phyloP scores from a whole-genome alignment of 2,329 filamentous ascomycete species.

The Botrytis deweyae region DNA sequence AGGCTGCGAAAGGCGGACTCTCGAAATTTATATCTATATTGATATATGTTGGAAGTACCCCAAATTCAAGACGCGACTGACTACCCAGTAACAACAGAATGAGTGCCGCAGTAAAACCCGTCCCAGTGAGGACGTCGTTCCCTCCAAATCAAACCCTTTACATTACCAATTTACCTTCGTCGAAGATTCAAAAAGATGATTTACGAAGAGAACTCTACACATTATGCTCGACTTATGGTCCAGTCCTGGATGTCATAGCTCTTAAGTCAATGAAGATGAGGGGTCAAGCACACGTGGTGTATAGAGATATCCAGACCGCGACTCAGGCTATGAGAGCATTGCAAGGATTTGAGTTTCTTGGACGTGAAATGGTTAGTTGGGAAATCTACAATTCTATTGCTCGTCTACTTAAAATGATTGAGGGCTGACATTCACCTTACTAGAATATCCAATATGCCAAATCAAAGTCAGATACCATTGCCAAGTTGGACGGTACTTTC shows the following conservation, averaged over 20 bases:
- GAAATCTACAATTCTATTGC: neutral
- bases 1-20: conserved; percentile 19
- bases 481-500: conserved; percentile 90
- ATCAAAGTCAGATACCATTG: conserved; percentile 80
- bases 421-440: neutral
- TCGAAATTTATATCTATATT: conserved; percentile 16
- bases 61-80: conserved; percentile 1
- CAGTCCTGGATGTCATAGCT: conserved; percentile 87
- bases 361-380: conserved; percentile 72
- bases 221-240: conserved; percentile 90
- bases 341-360: conserved; percentile 83
- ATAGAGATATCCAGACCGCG: conserved; percentile 83
- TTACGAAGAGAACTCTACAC: conserved; percentile 85
- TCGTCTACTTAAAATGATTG: neutral
- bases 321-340: conserved; percentile 90
- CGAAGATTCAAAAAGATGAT: conserved; percentile 88
- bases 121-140: conserved; percentile 31
- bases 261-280: conserved; percentile 91
- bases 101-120: conserved; percentile 3
- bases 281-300: conserved; percentile 91
- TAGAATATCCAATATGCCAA: conserved; percentile 92
- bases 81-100: conserved; percentile 3
- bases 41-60: neutral
- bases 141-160: conserved; percentile 83
- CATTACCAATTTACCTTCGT: conserved; percentile 77